Percentiles rank a stretch among this genome's conserved stretches.
Evolutionary conservation across 352 stramenopile genomes (phyloP).

Genomic region (Phytopythium boreale): DNA sequence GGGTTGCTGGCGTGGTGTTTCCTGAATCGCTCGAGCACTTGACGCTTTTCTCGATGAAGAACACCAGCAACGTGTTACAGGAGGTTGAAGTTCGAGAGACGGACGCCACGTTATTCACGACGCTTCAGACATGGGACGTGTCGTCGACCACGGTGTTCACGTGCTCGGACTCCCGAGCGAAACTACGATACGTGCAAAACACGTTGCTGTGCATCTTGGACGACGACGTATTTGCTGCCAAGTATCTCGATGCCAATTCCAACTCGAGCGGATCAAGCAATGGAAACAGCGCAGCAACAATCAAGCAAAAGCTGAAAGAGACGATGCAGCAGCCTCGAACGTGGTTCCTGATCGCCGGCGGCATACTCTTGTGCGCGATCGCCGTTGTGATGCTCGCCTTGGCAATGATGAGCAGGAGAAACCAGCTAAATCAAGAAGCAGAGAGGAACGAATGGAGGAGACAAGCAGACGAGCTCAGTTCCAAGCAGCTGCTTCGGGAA

Average conservation of each 20-base stretch:
- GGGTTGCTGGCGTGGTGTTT: slow-evolving; percentile 32
- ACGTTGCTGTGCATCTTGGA: slow-evolving; percentile 40
- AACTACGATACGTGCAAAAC: slow-evolving; percentile 29
- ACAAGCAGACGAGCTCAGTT: background rate
- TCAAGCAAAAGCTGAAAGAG: slow-evolving; percentile 4
- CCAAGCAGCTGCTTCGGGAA: slow-evolving; percentile 1
- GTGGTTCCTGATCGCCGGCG: slow-evolving; percentile 7
- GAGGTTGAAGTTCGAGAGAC: slow-evolving; percentile 44
- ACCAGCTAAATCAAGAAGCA: background rate
- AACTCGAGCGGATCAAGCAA: background rate
- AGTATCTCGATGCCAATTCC: slow-evolving; percentile 17
- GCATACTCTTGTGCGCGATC: background rate
- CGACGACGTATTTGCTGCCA: slow-evolving; percentile 29
- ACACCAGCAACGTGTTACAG: slow-evolving; percentile 16
- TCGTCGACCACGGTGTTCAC: slow-evolving; percentile 22
- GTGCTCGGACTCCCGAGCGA: slow-evolving; percentile 31
- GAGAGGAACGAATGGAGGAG: background rate
- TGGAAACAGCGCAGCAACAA: background rate
- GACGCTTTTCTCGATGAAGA: slow-evolving; percentile 8
- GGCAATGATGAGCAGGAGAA: background rate
- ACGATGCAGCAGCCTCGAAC: slow-evolving; percentile 7
- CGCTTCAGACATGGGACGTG: slow-evolving; percentile 28
- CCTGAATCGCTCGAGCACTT: slow-evolving; percentile 24
- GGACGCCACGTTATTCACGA: slow-evolving; percentile 23
- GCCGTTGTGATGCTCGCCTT: background rate